Evolutionary conservation across 1,284 basidiomycete genomes (phyloP).

Genomic region (Naganishia cerealis): DNA sequence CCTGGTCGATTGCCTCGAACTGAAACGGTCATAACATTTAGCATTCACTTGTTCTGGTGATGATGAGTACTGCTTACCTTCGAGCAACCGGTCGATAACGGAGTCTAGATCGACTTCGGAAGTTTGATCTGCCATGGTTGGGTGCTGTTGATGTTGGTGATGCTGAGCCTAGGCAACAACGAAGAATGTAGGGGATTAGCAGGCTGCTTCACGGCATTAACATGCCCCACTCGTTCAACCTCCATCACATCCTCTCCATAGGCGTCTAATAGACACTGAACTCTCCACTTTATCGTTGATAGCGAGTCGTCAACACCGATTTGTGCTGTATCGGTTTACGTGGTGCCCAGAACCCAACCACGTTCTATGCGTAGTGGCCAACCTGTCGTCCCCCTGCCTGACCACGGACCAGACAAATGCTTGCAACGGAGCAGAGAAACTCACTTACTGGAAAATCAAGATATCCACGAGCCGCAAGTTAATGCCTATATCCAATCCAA

Average conservation of each 20-base stretch:
- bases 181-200: neutral
- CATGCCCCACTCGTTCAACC: neutral
- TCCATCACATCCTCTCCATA: neutral
- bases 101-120: constrained; percentile 92
- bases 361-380: neutral
- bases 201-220: neutral
- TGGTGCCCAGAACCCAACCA: neutral
- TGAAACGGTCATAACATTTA: constrained; percentile 36
- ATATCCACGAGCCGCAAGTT: neutral
- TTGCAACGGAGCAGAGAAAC: neutral
- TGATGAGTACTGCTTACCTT: constrained; percentile 67
- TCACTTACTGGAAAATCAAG: constrained; percentile 7
- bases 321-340: neutral
- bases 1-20: constrained; percentile 64
- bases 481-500: constrained; percentile 11
- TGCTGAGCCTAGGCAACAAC: neutral
- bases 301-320: neutral
- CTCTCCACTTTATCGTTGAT: neutral
- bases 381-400: neutral
- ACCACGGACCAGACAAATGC: neutral
- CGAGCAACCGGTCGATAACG: constrained; percentile 92
- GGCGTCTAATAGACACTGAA: no score
- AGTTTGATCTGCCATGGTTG: constrained; percentile 55
- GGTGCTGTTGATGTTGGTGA: neutral
- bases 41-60: neutral